These are phyloP conservation scores for Hanseniaspora meyeri DNA, from an alignment of 805 yeast genomes.

Conservation along the genomic window DNA sequence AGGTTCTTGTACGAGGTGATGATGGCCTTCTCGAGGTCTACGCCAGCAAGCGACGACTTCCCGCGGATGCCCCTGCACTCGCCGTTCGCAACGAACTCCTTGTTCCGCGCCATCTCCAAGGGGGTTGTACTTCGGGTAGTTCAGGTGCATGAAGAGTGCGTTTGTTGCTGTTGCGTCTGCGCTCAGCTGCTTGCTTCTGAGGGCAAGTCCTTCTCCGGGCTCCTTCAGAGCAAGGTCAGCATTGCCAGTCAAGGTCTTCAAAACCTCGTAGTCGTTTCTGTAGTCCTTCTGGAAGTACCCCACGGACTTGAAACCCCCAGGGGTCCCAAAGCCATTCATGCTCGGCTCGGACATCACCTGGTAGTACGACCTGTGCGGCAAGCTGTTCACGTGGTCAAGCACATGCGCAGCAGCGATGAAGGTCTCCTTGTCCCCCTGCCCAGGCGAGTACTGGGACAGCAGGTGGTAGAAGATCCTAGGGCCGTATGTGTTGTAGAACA, in stretches of 20 bases:
- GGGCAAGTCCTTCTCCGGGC: not conserved
- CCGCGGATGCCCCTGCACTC: slow-evolving; percentile 2
- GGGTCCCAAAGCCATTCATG: slow-evolving; percentile 29
- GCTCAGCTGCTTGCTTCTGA: slow-evolving; percentile 13
- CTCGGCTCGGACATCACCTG: slow-evolving; percentile 34
- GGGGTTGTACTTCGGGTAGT: slow-evolving; percentile 32
- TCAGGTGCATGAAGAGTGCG: slow-evolving; percentile 31
- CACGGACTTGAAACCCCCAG: slow-evolving; percentile 41
- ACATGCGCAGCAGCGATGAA: slow-evolving; percentile 56
- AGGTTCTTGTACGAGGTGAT: not conserved
- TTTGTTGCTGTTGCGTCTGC: slow-evolving; percentile 14
- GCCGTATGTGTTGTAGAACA: slow-evolving; percentile 58
- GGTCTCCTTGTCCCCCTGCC: slow-evolving; percentile 76
- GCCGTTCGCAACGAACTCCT: slow-evolving; percentile 17
- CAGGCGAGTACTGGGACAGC: slow-evolving; percentile 63
- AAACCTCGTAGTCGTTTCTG: slow-evolving; percentile 23
- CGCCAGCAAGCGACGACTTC: not conserved
- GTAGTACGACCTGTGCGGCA: slow-evolving; percentile 30
- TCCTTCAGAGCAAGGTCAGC: not conserved
- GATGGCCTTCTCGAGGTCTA: slow-evolving; percentile 13
- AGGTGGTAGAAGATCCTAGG: slow-evolving; percentile 59
- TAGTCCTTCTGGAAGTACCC: slow-evolving; percentile 73
- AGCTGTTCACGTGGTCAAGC: slow-evolving; percentile 21
- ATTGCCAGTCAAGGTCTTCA: not conserved
- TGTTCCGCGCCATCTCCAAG: slow-evolving; percentile 17